phyloP scores from a whole-genome alignment of 257 asterid genomes.

The Jasminum sambac region DNA sequence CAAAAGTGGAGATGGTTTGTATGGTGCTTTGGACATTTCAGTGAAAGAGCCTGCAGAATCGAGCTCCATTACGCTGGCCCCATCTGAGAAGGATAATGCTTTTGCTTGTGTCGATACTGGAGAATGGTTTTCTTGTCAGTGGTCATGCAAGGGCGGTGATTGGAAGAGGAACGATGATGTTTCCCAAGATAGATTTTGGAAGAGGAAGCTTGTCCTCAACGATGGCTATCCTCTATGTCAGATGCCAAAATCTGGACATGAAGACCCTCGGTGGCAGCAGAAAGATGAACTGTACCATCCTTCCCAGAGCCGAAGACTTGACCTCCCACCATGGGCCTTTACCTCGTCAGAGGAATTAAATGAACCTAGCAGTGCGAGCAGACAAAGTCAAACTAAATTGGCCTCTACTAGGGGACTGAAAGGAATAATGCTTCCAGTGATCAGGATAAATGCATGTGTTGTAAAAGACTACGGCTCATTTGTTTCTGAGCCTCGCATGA shows the following conservation, averaged over 20 bases:
- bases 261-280: slow-evolving; percentile 85
- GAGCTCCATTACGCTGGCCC: slow-evolving; percentile 26
- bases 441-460: slow-evolving; percentile 97
- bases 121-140: slow-evolving; percentile 64
- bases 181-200: slow-evolving; percentile 65
- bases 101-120: slow-evolving; percentile 38
- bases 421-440: slow-evolving; percentile 87
- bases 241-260: slow-evolving; percentile 80
- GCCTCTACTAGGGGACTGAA: slow-evolving; percentile 55
- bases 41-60: slow-evolving; percentile 46
- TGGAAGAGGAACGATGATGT: slow-evolving; percentile 91
- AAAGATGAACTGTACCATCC: slow-evolving; percentile 77
- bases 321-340: slow-evolving; percentile 90
- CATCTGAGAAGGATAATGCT: slow-evolving; percentile 50
- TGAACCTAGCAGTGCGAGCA: slow-evolving; percentile 47
- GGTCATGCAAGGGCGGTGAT: slow-evolving; percentile 96
- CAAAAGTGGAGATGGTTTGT: slow-evolving; percentile 28
- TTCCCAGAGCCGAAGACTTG: slow-evolving; percentile 76
- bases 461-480: slow-evolving; percentile 86
- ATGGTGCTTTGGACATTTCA: slow-evolving; percentile 39
- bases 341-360: slow-evolving; percentile 76
- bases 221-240: slow-evolving; percentile 89
- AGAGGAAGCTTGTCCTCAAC: slow-evolving; percentile 78
- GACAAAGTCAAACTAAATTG: slow-evolving; percentile 52
- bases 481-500: slow-evolving; percentile 74